A percentile compares a stretch with the other conserved stretches of the same genome.
These are phyloP conservation scores for Lyophyllum atratum DNA, from an alignment of 768 basidiomycete genomes.

Conservation along the genomic window DNA sequence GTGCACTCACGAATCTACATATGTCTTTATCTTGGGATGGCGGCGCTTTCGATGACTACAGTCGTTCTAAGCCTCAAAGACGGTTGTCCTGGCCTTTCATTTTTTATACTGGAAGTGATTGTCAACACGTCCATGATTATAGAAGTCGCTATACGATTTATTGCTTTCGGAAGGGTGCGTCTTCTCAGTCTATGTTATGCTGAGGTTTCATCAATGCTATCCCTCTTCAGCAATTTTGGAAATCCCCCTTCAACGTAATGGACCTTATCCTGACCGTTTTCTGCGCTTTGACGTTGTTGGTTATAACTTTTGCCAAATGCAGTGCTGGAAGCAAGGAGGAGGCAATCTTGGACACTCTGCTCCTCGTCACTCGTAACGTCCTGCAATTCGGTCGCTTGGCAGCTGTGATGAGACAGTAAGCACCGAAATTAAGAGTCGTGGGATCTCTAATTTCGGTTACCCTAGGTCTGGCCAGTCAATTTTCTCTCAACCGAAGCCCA, in stretches of 20 bases:
- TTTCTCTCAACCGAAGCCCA: slow-evolving; percentile 83
- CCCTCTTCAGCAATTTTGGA: slow-evolving; percentile 86
- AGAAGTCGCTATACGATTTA: slow-evolving; percentile 88
- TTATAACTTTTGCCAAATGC: slow-evolving; percentile 88
- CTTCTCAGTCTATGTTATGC: neutral
- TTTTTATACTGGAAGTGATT: slow-evolving; percentile 88
- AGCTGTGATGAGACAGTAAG: slow-evolving; percentile 91
- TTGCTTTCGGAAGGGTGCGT: slow-evolving; percentile 91
- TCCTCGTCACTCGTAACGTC: slow-evolving; percentile 90
- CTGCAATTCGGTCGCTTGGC: slow-evolving; percentile 92
- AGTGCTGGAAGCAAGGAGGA: slow-evolving; percentile 85
- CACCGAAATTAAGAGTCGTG: slow-evolving; percentile 18
- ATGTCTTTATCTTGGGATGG: slow-evolving; percentile 87
- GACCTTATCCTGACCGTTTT: slow-evolving; percentile 88
- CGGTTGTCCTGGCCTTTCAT: slow-evolving; percentile 85
- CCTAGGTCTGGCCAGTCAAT: slow-evolving; percentile 85
- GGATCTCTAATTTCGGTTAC: neutral
- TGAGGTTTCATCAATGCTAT: neutral
- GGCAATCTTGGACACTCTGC: slow-evolving; percentile 88
- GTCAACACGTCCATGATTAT: slow-evolving; percentile 91
- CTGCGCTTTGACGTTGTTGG: slow-evolving; percentile 85
- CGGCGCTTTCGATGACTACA: slow-evolving; percentile 82
- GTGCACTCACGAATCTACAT: slow-evolving; percentile 89
- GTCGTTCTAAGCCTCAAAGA: slow-evolving; percentile 81
- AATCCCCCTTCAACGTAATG: slow-evolving; percentile 87